Evolutionary conservation across 73 alveolate species (phyloP), one percentile per base, ranked within the genome.

Genomic region (Diophrys sp.): DNA sequence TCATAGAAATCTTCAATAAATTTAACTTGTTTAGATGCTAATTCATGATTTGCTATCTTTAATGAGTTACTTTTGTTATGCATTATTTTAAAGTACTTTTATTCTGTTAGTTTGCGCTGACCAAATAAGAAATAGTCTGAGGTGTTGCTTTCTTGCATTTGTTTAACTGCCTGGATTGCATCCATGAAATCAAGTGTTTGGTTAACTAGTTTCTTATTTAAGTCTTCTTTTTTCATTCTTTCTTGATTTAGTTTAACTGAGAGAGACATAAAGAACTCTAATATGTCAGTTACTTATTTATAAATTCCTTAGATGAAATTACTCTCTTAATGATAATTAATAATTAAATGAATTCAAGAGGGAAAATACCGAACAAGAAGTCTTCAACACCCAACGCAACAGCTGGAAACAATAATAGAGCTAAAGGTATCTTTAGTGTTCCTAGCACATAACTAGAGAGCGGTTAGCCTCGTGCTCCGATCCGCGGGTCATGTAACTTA

Each of bases 1-100:
- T 78, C 85, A 79, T 78, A 85, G 44, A 67, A 78, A 25, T 85
- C 85, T 14, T 85, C 92, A 5, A 85, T 34, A 55, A 85, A 73
- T 55, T 85, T 85, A 8, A 83, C 92, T 79, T 85, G 84, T 30
- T 74, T 66, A 29, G 57, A 33, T 11, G 85, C 85, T 18, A 77
- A 74, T 24, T 57, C 77, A 31, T 77, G 85, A 31, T 66, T 77
- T 14, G 74, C 85, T 25, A 77, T 31, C 33, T 77, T 77, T 18
- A 77, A 26, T 0, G 27, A 23, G 55, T 71, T 78, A 27, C 34
- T 70, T 18, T 71, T 82, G 67, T 55, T 62, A 68, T 53, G 81
- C 75, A 70, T 78, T 24, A 72, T 85, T 70, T 75, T 72, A 71
- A 56, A 85, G 29, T 78, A 72, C 29, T 85, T 73, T 26, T 73